These are phyloP conservation scores for Ceratocystis colombiana DNA, from an alignment of 2,329 filamentous ascomycete genomes.

Conservation along the genomic window DNA sequence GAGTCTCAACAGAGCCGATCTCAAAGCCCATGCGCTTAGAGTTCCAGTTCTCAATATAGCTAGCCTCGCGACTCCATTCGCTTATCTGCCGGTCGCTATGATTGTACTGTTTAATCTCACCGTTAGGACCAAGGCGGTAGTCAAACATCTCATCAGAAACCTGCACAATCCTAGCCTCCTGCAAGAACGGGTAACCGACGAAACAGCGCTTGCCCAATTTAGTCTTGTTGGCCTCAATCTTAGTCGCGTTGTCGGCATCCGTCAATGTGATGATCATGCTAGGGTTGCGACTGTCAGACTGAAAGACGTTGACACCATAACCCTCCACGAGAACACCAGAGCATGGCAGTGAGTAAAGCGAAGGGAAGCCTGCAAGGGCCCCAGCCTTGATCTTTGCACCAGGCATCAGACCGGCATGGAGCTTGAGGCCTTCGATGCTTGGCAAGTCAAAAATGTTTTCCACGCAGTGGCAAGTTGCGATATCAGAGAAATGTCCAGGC, in stretches of 20 bases:
- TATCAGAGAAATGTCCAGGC: constrained; percentile 79
- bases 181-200: constrained; percentile 88
- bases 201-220: constrained; percentile 80
- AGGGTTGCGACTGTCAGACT: constrained; percentile 89
- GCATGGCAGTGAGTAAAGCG: constrained; percentile 74
- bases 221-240: constrained; percentile 59
- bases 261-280: constrained; percentile 85
- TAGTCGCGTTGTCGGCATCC: constrained; percentile 61
- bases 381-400: constrained; percentile 71
- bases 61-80: constrained; percentile 74
- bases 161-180: constrained; percentile 80
- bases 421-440: constrained; percentile 78
- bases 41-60: constrained; percentile 74
- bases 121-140: constrained; percentile 60
- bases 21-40: constrained; percentile 83
- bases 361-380: constrained; percentile 90
- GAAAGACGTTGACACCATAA: constrained; percentile 89
- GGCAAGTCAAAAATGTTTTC: constrained; percentile 96
- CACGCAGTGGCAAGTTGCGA: constrained; percentile 77
- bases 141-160: constrained; percentile 92
- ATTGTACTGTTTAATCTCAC: constrained; percentile 55
- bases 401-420: constrained; percentile 70
- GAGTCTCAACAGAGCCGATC: constrained; percentile 74
- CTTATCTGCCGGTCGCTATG: constrained; percentile 68
- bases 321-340: constrained; percentile 59